Conservation (phyloP, 805 yeast species). For the Yamadazyma olivae region DNA sequence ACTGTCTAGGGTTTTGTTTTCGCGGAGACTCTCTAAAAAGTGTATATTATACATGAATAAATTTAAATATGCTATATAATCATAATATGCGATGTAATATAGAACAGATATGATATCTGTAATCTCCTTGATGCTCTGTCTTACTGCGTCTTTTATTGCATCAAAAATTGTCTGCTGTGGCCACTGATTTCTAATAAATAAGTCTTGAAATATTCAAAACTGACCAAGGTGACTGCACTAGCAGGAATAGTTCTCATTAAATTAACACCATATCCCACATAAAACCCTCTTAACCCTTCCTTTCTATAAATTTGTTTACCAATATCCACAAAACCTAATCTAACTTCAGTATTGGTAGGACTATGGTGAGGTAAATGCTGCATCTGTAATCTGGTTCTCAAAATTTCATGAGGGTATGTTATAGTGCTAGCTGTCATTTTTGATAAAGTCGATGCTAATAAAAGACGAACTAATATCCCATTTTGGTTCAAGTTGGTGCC, state of each 20-base stretch:
- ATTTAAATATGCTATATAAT: no score
- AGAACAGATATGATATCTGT: no score
- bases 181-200: conserved; percentile 37
- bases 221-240: conserved; percentile 89
- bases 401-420: conserved; percentile 94
- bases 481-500: conserved; percentile 2
- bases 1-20: no score
- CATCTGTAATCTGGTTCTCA: conserved; percentile 88
- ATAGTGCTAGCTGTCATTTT: conserved; percentile 86
- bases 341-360: conserved; percentile 8
- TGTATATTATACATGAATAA: no score
- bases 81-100: no score
- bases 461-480: conserved; percentile 27
- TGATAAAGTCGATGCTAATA: conserved; percentile 69
- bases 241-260: conserved; percentile 91
- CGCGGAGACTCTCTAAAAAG: no score
- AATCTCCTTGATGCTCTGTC: not conserved
- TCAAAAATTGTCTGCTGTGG: not conserved
- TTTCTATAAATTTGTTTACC: conserved; percentile 42
- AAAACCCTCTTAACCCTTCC: conserved; percentile 82
- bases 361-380: conserved; percentile 25
- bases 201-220: conserved; percentile 77
- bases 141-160: not conserved
- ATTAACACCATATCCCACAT: conserved; percentile 85
- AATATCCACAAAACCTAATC: conserved; percentile 4